These are phyloP conservation scores for Leccinum barrowsii DNA, from an alignment of 768 basidiomycete species.

Conservation along the genomic window DNA sequence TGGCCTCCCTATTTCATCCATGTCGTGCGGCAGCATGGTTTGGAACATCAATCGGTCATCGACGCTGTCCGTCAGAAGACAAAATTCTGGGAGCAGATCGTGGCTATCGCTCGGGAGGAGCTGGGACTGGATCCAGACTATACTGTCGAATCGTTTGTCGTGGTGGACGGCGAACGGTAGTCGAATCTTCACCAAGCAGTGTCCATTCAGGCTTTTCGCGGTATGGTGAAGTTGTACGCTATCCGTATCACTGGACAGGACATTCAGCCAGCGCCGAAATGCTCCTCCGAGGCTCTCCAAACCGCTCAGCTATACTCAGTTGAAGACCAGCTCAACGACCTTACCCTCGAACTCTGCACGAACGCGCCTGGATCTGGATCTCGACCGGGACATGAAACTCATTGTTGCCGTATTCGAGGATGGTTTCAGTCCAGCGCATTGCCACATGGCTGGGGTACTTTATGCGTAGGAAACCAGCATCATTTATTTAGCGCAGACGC, in stretches of 20 bases:
- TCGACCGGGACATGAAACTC: constrained; percentile 79
- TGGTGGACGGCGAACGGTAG: constrained; percentile 38
- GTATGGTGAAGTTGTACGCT: constrained; percentile 68
- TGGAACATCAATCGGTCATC: constrained; percentile 65
- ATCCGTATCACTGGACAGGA: constrained; percentile 73
- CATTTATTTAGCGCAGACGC: constrained; percentile 84
- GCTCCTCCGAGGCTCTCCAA: constrained; percentile 39
- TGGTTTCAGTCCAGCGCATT: constrained; percentile 40
- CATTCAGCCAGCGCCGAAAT: constrained; percentile 48
- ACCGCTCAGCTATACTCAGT: constrained; percentile 56
- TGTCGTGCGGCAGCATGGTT: constrained; percentile 76
- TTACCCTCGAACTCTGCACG: constrained; percentile 66
- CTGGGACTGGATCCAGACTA: constrained; percentile 74
- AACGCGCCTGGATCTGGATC: constrained; percentile 52
- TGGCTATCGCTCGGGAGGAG: constrained; percentile 60
- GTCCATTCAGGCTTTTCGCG: constrained; percentile 62
- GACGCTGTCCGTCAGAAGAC: constrained; percentile 52
- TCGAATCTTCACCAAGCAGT: constrained; percentile 59
- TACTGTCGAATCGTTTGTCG: constrained; percentile 45
- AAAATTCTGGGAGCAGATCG: constrained; percentile 69
- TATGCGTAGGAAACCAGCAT: constrained; percentile 54
- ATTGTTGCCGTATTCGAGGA: constrained; percentile 80
- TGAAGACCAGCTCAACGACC: constrained; percentile 67
- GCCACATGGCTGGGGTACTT: constrained; percentile 52
- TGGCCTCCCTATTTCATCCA: constrained; percentile 72